A percentile compares a stretch with the other conserved stretches of the same genome.
phyloP scores from a whole-genome alignment of 345 rosid genomes.

The Adansonia digitata region DNA sequence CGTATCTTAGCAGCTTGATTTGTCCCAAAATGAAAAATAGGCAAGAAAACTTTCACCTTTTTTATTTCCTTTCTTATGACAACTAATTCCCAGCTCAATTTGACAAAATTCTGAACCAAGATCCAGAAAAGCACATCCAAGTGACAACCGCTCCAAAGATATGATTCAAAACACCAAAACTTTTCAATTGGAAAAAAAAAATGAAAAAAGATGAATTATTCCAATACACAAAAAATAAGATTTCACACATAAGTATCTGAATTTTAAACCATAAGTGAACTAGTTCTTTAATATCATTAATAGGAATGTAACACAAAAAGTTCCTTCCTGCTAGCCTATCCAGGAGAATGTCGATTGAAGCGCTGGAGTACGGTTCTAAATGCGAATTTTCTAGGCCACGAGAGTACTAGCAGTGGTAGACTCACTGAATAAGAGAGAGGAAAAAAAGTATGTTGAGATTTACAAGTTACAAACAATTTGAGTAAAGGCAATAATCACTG shows the following conservation, averaged over 20 bases:
- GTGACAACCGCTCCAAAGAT: too few relatives aligned
- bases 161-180: too few relatives aligned
- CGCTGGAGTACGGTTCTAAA: background rate
- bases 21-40: background rate
- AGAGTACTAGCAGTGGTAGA: slow-evolving; percentile 68
- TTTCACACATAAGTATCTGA: background rate
- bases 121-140: too few relatives aligned
- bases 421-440: slow-evolving; percentile 35
- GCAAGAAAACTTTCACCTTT: too few relatives aligned
- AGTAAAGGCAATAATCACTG: background rate
- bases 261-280: slow-evolving; percentile 1
- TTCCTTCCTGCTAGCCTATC: background rate
- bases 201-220: slow-evolving; percentile 4
- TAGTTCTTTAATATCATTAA: background rate
- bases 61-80: too few relatives aligned
- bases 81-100: too few relatives aligned
- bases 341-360: background rate
- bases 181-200: too few relatives aligned
- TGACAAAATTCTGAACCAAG: too few relatives aligned
- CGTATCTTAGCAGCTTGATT: background rate
- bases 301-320: background rate
- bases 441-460: background rate
- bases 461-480: background rate
- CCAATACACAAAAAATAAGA: background rate
- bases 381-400: slow-evolving; percentile 35